A percentile compares a stretch with the other conserved stretches of the same genome.
These are phyloP conservation scores for Coemansia sp. DNA, from an alignment of 192 early-diverging fungal species.

Conservation along the genomic window DNA sequence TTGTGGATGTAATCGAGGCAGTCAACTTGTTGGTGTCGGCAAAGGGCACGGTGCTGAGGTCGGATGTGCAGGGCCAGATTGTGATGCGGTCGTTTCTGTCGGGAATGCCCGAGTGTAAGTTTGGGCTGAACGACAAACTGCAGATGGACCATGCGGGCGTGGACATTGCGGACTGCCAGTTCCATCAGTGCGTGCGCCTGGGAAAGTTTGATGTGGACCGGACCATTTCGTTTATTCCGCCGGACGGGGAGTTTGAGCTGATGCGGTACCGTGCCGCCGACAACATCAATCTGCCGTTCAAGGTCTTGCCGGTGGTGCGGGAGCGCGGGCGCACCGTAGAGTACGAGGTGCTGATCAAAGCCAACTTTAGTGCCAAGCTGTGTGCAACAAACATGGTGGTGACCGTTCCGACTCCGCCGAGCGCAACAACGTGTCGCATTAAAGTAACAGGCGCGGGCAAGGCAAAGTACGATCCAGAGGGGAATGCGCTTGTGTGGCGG, in stretches of 20 bases:
- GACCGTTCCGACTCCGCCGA: slow-evolving; percentile 88
- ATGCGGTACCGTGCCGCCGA: slow-evolving; percentile 96
- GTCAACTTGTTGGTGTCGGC: slow-evolving; percentile 88
- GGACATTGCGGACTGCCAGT: slow-evolving; percentile 95
- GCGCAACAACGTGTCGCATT: slow-evolving; percentile 79
- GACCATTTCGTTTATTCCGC: slow-evolving; percentile 96
- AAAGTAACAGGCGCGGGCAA: slow-evolving; percentile 73
- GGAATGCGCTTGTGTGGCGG: slow-evolving; percentile 95
- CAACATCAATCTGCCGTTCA: slow-evolving; percentile 93
- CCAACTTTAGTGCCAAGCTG: slow-evolving; percentile 84
- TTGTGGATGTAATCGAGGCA: slow-evolving; percentile 97
- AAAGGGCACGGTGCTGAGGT: slow-evolving; percentile 83
- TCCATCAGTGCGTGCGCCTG: slow-evolving; percentile 97
- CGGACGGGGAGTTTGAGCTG: slow-evolving; percentile 95
- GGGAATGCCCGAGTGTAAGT: slow-evolving; percentile 97
- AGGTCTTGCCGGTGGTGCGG: slow-evolving; percentile 87
- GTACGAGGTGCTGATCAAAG: slow-evolving; percentile 86
- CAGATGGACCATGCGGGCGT: slow-evolving; percentile 80
- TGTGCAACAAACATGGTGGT: slow-evolving; percentile 87
- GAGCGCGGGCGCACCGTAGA: slow-evolving; percentile 83
- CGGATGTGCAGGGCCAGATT: slow-evolving; percentile 87
- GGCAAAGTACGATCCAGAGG: slow-evolving; percentile 92
- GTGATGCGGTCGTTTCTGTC: slow-evolving; percentile 94
- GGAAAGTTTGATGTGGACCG: slow-evolving; percentile 89
- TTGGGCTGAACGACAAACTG: slow-evolving; percentile 94